Conservation (phyloP, 495 filamentous ascomycete genomes). For the Bathelium albidoporum region DNA sequence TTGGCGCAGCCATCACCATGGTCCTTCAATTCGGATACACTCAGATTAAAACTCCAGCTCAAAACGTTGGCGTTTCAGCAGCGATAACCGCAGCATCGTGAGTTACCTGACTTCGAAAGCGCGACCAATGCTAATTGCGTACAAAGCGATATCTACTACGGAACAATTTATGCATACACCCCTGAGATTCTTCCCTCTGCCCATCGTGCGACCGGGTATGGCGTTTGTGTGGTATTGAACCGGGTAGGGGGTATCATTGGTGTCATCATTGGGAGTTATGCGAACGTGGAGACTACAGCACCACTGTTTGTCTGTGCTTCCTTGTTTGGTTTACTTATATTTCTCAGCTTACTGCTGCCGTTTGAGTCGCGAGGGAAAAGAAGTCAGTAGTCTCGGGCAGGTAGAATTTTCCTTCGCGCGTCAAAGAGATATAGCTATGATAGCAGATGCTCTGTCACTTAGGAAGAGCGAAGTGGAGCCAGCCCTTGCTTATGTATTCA, state of each 20-base stretch:
- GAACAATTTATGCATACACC: slow-evolving; percentile 53
- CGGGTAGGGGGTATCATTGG: slow-evolving; percentile 33
- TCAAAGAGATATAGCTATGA: too few relatives aligned
- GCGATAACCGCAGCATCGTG: slow-evolving; percentile 39
- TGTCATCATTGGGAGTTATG: slow-evolving; percentile 33
- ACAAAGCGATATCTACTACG: slow-evolving; percentile 38
- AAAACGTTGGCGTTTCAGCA: slow-evolving; percentile 57
- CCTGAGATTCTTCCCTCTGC: slow-evolving; percentile 54
- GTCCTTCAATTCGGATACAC: slow-evolving; percentile 64
- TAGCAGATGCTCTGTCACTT: too few relatives aligned
- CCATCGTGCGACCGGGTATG: slow-evolving; percentile 61
- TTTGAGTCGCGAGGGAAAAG: slow-evolving; percentile 28
- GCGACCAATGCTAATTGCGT: background rate
- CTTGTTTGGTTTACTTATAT: slow-evolving; percentile 26
- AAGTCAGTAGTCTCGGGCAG: slow-evolving; percentile 5
- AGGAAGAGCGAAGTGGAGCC: too few relatives aligned
- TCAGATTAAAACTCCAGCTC: slow-evolving; percentile 42
- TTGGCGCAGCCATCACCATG: slow-evolving; percentile 38
- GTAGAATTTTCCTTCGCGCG: too few relatives aligned
- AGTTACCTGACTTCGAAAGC: background rate
- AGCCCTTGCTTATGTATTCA: too few relatives aligned
- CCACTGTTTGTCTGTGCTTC: slow-evolving; percentile 35
- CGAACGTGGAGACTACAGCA: slow-evolving; percentile 28
- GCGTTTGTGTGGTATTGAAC: slow-evolving; percentile 40
- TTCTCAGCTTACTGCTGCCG: slow-evolving; percentile 32